Conservation (phyloP, 805 yeast species). For the Kluyveromyces wickerhamii region DNA sequence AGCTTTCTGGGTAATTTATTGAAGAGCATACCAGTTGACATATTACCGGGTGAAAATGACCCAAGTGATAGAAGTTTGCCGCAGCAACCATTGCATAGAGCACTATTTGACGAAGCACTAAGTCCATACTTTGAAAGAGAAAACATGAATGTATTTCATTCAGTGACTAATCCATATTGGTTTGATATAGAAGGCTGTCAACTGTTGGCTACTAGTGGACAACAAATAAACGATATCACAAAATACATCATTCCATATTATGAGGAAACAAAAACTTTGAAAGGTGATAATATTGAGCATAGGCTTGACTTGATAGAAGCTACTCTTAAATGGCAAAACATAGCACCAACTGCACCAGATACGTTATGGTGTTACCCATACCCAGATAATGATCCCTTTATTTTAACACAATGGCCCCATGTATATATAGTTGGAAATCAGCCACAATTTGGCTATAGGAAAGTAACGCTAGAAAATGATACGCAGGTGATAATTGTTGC, state of each 20-base stretch:
- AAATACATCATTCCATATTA: constrained; percentile 49
- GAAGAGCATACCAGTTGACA: constrained; percentile 54
- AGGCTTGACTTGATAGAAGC: constrained; percentile 53
- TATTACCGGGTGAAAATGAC: constrained; percentile 82
- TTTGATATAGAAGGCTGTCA: constrained; percentile 48
- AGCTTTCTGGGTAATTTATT: constrained; percentile 48
- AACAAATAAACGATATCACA: constrained; percentile 68
- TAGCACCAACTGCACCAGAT: constrained; percentile 94
- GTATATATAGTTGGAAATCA: constrained; percentile 86
- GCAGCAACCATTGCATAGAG: constrained; percentile 80
- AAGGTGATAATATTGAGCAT: constrained; percentile 21
- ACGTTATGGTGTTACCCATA: constrained; percentile 88
- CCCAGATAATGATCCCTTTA: constrained; percentile 69
- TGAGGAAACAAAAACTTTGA: constrained; percentile 25
- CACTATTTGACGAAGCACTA: constrained; percentile 47
- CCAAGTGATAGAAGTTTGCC: constrained; percentile 83
- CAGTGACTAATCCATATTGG: constrained; percentile 71
- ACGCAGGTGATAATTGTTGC: constrained; percentile 47
- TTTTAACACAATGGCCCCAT: constrained; percentile 73
- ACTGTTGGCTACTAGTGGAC: constrained; percentile 74
- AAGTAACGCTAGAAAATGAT: constrained; percentile 31
- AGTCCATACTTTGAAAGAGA: constrained; percentile 34
- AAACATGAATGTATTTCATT: constrained; percentile 31
- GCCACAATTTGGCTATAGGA: constrained; percentile 44
- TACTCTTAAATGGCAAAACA: constrained; percentile 74